Base-by-base conservation (phyloP, 2,329 filamentous ascomycete species). In the Diaporthe sp. region DNA sequence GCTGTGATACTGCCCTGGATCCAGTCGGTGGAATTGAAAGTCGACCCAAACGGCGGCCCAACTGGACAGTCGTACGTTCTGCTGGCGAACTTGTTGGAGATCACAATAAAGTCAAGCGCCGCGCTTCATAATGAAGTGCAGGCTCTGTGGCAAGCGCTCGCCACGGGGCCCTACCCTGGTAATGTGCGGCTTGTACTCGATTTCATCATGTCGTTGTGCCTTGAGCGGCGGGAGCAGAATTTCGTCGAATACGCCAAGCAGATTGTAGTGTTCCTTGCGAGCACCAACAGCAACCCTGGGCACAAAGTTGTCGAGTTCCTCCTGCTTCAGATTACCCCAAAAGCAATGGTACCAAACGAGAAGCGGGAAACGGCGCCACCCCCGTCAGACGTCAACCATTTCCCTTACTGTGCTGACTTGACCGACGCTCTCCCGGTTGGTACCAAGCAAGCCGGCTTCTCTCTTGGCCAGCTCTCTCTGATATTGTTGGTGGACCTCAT, bases 231-330 rank as follows among this genome's bases (percentile, higher is more conserved):
- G 67, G 97, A 99, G 83, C 97, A 99, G 81, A 98, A 98, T 80
- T 99, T 98, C 83, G 96, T 99, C 73, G 95, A 98, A 79, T 98
- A 97, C 82, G 96, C 96, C 7, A 99, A 98, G 86, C 97, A 99
- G 83, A 97, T 99, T 71, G 95, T 98, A 22, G 97, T 99, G 0
- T 98, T 98, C 82, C 84, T 99, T 7, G 97, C 97, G 0, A 97
- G 95, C 78, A 98, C 90, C 0, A 89, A 87, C 77, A 90, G 87
- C 90, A 81, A 94, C 85, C 82, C 96, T 2, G 96, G 96, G 0
- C 93, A 94, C 65, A 97, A 98, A 81, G 96, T 99, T 4, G 93
- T 99, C 15, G 97, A 99, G 78, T 98, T 98, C 79, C 88, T 99
- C 73, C 87, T 98, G 39, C 89, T 97, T 84, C 95, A 98, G 78